These are phyloP conservation scores for Ophiostoma populinum DNA, from an alignment of 2,329 filamentous ascomycete genomes.

Conservation along the genomic window DNA sequence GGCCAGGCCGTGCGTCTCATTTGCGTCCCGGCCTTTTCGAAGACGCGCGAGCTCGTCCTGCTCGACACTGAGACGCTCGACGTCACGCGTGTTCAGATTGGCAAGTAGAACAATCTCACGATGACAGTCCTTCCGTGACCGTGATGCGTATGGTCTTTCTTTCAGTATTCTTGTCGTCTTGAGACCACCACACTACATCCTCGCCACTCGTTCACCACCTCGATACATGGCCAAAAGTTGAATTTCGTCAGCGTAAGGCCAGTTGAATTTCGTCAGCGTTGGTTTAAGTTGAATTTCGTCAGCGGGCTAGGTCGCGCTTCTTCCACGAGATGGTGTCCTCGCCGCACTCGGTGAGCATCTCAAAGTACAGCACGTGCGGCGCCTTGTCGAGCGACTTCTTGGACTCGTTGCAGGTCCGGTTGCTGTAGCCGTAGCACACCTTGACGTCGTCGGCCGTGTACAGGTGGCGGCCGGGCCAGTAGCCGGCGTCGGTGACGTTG, in stretches of 20 bases:
- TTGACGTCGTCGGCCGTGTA: conserved; percentile 24
- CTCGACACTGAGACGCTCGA: conserved; percentile 76
- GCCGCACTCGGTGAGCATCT: conserved; percentile 23
- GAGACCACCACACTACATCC: no score
- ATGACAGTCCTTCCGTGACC: no score
- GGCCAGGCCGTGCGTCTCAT: conserved; percentile 61
- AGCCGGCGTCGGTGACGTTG: conserved; percentile 8
- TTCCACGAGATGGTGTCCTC: background rate
- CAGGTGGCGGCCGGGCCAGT: conserved; percentile 10
- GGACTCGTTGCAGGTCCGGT: conserved; percentile 32
- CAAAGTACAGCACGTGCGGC: conserved; percentile 34
- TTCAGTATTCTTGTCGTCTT: no score
- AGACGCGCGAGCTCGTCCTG: conserved; percentile 64
- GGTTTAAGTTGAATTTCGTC: no score
- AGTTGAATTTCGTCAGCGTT: no score
- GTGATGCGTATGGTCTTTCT: no score
- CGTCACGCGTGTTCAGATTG: conserved; percentile 49
- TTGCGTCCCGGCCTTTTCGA: conserved; percentile 65
- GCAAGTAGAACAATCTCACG: background rate
- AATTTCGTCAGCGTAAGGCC: no score
- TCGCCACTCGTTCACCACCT: no score
- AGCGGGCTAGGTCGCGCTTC: no score
- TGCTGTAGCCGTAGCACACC: conserved; percentile 31
- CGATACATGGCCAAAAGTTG: no score
- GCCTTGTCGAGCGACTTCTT: conserved; percentile 25